Conservation (phyloP, 495 filamentous ascomycete species). For the Aspergillus wentii region DNA sequence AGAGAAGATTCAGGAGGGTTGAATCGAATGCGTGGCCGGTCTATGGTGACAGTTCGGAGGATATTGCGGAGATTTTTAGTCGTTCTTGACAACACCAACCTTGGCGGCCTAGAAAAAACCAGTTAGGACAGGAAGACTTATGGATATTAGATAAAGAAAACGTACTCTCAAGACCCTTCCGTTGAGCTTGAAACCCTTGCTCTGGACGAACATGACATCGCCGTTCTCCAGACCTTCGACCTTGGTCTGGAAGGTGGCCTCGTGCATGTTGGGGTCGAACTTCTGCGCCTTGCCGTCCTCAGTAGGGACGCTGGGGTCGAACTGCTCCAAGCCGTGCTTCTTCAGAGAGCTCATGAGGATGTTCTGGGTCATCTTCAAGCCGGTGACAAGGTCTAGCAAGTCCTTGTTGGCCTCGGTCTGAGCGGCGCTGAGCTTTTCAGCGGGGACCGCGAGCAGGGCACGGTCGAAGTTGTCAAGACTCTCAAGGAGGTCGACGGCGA, state of each 20-base stretch:
- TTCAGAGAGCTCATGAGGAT: constrained; percentile 84
- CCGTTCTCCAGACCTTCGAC: constrained; percentile 82
- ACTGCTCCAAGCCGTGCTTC: constrained; percentile 91
- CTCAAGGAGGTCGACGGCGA: constrained; percentile 91
- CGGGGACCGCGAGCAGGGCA: constrained; percentile 72
- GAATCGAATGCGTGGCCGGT: constrained; percentile 5
- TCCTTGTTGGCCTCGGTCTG: constrained; percentile 51
- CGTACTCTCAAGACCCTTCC: constrained; percentile 75
- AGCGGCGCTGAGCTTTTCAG: constrained; percentile 56
- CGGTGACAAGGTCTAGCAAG: constrained; percentile 75
- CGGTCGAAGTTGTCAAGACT: constrained; percentile 95
- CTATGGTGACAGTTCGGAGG: background rate
- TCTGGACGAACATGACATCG: constrained; percentile 84
- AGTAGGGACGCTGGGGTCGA: constrained; percentile 61
- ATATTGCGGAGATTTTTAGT: constrained; percentile 27
- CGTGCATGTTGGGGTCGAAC: constrained; percentile 94
- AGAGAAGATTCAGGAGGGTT: background rate
- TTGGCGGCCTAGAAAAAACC: constrained; percentile 62
- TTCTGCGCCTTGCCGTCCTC: constrained; percentile 53
- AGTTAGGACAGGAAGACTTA: constrained; percentile 11
- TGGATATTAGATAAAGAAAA: background rate
- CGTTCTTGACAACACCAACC: constrained; percentile 84
- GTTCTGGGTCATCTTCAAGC: constrained; percentile 88
- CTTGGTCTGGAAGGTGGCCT: constrained; percentile 90
- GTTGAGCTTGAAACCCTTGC: constrained; percentile 91